phyloP scores from a whole-genome alignment of 805 yeast genomes.

The Tetrapisispora arboricola region DNA sequence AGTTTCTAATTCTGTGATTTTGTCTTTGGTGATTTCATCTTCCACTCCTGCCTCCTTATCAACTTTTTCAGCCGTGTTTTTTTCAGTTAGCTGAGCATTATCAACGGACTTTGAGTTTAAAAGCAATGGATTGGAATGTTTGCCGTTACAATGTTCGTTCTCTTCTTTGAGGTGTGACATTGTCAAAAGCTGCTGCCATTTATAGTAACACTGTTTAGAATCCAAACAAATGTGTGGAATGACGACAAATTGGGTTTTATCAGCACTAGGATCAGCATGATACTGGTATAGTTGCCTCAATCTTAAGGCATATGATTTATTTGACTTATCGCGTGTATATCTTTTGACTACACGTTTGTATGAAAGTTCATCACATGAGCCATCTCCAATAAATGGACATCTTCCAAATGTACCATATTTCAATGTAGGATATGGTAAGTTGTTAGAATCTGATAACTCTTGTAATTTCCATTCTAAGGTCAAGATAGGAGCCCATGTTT shows the following conservation, averaged over 20 bases:
- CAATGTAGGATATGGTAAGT: slow-evolving; percentile 28
- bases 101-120: no score
- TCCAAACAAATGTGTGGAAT: slow-evolving; percentile 21
- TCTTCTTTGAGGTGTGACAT: not conserved
- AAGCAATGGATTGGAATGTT: no score
- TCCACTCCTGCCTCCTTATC: no score
- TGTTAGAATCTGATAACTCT: slow-evolving; percentile 17
- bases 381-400: slow-evolving; percentile 71
- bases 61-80: no score
- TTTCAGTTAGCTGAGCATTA: not conserved
- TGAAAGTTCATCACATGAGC: slow-evolving; percentile 21
- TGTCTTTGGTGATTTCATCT: no score
- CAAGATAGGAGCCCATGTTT: slow-evolving; percentile 69
- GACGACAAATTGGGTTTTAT: slow-evolving; percentile 6
- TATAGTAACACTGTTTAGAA: slow-evolving; percentile 13
- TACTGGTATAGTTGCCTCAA: slow-evolving; percentile 24
- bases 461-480: slow-evolving; percentile 65
- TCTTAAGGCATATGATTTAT: slow-evolving; percentile 24
- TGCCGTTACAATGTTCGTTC: not conserved
- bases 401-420: slow-evolving; percentile 43
- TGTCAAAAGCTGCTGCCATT: slow-evolving; percentile 8
- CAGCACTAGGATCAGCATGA: slow-evolving; percentile 17
- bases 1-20: no score
- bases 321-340: slow-evolving; percentile 23
- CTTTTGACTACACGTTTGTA: slow-evolving; percentile 24